Base-by-base conservation (phyloP, 2,329 filamentous ascomycete species). In the Trichoderma sp. region DNA sequence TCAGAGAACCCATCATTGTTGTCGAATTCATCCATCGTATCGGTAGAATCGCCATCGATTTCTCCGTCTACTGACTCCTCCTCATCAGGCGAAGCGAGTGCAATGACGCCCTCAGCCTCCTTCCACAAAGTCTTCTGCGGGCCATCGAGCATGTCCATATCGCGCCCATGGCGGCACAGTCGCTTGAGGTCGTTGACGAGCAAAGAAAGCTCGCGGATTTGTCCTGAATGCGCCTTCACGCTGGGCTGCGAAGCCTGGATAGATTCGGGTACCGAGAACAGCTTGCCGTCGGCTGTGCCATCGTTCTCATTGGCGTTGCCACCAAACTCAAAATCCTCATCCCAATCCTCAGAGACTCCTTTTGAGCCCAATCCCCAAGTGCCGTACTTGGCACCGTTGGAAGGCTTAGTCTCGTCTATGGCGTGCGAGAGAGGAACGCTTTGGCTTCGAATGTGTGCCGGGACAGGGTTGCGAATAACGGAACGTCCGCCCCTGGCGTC, bases 31-130 rank as follows among this genome's bases (percentile, higher is more conserved):
- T 85, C 81, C n/a, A 83, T 80, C 36, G 85, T 82, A 24, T 81
- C 77, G 1, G 82, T 82, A 15, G 80, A 81, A 7, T 79, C 79
- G 3, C 81, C 80, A n/a, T 80, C 80, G 21, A 81, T 79, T 32
- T 82, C 80, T 6, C 81, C 80, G 18, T 80, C 80, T 14, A 84
- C 83, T 6, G 82, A 76, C 14, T 70, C 56, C 30, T 69, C 66
- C 28, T 87, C 85, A 73, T 92, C 90, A 1, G 90, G 90, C 1
- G 90, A 91, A 60, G 93, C 93, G n/a, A 97, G 84, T 39, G 93
- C 92, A 78, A 97, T 96, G 81, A 97, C 95, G 15, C 92, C 93
- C 79, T 96, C 92, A 1, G 94, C 93, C 79, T 96, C 93, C 76
- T 90, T 89, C 92, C 93, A 97, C 61, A 93, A 84, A 14, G 84